Base-by-base conservation (phyloP, 805 yeast genomes). In the Ogataea ganodermae region DNA sequence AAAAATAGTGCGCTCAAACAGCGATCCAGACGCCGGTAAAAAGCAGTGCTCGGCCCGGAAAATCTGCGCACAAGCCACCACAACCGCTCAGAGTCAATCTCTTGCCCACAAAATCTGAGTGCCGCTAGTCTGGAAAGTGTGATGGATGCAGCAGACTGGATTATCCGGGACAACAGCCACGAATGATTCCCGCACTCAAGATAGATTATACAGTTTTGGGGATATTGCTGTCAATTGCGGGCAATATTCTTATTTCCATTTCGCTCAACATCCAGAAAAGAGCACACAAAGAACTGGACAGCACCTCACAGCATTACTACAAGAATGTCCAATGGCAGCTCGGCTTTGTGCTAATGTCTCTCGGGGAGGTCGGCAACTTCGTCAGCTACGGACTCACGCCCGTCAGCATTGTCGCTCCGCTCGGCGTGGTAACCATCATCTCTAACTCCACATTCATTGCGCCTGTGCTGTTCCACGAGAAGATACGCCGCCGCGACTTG, bases 321-420 rank as follows among this genome's bases (percentile, higher is more conserved):
- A 42, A 38, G 17, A 50, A 49, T 38, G 24, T 50, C 26, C 49
- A 51, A 36, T 74, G 79, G 78, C 71, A 73, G 68, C 31, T 66
- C 2, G 80, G 79, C 1, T 62, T 73, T 12, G 46, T 60, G 6
- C 58, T 76, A 27, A 69, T 75, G 70, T 62, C 73, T 12, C 44
- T 63, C 3, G 80, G 81, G 3, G 81, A 76, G 49, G 57, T 67
- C 9, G 74, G 76, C 7, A 76, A 74, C 53, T 74, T 76, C 49
- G 57, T 76, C 8, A 78, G 79, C 12, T 75, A 74, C 51, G 81
- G 81, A 0, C 59, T 74, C 36, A 73, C 76, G 0, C 78, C 78
- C 0, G 75, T 75, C 4, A 68, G 74, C 9, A 63, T 74, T 2
- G 78, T 76, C 14, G 71, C 78, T 4, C 79, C 81, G 0, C 49